Percentiles rank a stretch among this genome's conserved stretches.
Evolutionary conservation across 805 yeast species (phyloP).

Genomic region (Dipodascus geniculatus): DNA sequence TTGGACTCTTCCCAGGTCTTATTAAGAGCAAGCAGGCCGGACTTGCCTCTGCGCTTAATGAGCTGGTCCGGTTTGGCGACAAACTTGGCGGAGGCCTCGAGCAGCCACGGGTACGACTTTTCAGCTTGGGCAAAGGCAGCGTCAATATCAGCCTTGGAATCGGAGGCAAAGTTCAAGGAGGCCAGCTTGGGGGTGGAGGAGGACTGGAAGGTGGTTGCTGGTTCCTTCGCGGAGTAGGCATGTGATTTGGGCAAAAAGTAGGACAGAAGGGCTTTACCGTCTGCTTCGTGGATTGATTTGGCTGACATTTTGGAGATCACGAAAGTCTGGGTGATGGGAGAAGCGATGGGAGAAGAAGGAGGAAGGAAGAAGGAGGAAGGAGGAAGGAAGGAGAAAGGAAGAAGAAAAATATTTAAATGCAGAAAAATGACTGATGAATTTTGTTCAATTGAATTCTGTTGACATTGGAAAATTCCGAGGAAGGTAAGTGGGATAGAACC

Average conservation of each 20-base stretch:
- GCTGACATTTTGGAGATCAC: conserved; percentile 27
- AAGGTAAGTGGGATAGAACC: too few relatives aligned
- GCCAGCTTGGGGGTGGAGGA: conserved; percentile 28
- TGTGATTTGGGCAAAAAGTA: conserved; percentile 32
- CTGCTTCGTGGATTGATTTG: conserved; percentile 35
- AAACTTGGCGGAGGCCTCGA: conserved; percentile 26
- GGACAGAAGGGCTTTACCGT: conserved; percentile 34
- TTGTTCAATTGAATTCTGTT: too few relatives aligned
- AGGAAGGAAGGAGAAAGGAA: background rate
- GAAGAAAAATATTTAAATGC: background rate
- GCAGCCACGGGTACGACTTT: conserved; percentile 31
- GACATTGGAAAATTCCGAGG: too few relatives aligned
- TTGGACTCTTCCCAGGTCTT: conserved; percentile 33
- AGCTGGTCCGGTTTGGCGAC: conserved; percentile 38
- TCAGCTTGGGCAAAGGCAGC: conserved; percentile 28
- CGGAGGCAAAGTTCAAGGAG: conserved; percentile 24
- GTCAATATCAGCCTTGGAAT: conserved; percentile 19
- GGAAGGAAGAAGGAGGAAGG: background rate
- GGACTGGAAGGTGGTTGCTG: conserved; percentile 22
- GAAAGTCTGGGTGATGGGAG: background rate
- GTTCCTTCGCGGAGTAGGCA: conserved; percentile 23
- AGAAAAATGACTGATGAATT: background rate
- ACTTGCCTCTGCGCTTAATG: conserved; percentile 36
- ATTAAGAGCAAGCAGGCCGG: conserved; percentile 33
- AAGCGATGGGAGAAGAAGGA: background rate